These are phyloP conservation scores for Leishmania mexicana DNA, from an alignment of 208 protist genomes.

Conservation along the genomic window DNA sequence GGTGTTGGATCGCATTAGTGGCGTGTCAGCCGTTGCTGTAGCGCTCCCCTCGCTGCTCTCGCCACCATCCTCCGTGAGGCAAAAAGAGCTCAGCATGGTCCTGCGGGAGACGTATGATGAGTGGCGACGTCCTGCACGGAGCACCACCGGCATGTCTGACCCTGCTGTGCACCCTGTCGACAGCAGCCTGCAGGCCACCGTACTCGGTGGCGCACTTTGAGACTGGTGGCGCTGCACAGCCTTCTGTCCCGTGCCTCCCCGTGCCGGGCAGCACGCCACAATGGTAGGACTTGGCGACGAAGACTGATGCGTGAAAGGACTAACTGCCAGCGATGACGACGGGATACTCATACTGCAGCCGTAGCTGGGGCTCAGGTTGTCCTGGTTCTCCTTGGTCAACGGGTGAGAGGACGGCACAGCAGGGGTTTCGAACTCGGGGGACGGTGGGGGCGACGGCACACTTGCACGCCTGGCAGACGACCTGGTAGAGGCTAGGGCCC, in stretches of 20 bases:
- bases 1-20: constrained; percentile 3
- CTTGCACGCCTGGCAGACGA: not conserved
- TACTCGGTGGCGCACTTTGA: not conserved
- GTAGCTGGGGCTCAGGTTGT: not conserved
- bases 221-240: not conserved
- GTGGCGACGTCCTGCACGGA: not conserved
- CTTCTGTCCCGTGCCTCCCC: not conserved
- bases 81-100: not conserved
- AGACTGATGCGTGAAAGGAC: not conserved
- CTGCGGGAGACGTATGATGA: not conserved
- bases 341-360: not conserved
- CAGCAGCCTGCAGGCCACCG: not conserved
- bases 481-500: not conserved
- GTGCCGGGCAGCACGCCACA: not conserved
- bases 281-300: not conserved
- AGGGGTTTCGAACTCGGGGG: not conserved
- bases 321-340: not conserved
- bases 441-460: not conserved
- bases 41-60: constrained; percentile 3
- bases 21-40: not conserved
- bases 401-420: not conserved
- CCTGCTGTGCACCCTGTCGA: not conserved
- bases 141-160: not conserved
- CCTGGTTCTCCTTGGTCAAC: not conserved
- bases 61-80: not conserved